Base-by-base conservation (phyloP, 2,329 filamentous ascomycete genomes). In the Diplodia mutila region DNA sequence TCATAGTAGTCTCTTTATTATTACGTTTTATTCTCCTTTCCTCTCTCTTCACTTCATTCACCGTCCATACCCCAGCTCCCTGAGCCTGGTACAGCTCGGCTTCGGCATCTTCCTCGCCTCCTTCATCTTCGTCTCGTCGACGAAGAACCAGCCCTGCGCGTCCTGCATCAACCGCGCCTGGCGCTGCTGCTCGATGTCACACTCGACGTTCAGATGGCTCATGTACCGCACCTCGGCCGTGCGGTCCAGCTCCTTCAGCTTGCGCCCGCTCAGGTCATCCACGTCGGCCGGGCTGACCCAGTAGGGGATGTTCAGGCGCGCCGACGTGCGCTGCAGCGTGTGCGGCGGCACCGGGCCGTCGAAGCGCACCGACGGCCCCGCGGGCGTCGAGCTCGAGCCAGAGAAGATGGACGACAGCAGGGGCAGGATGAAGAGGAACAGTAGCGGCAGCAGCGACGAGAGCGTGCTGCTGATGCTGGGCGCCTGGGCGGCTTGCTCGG, bases 111-210 rank as follows among this genome's bases (percentile, higher is more conserved):
- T 80, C 69, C 85, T 81, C 34, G 94, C 94, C 68, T 87, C 79
- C 69, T 89, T 86, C 87, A 97, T 87, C 83, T 93, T 93, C 70
- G 90, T 89, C 64, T 88, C 84, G 74, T 97, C 93, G 66, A 89
- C 87, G 78, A 88, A 93, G 75, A 97, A 93, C 91, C 93, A 97
- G 3, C 94, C 94, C 73, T 91, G 88, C 0, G 94, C 93, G 57
- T 92, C 90, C 70, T 97, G 89, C 70, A 89, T 83, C 79, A 93
- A 83, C 70, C 88, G 84, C 75, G 89, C 85, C 78, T 90, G 86
- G 63, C 86, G 82, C 57, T 85, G 80, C 70, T 87, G 82, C 81
- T 99, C 94, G 66, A 83, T 83, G 70, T 94, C 90, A 80, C 95
- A 99, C 75, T 90, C 85, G 67, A 85, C 83, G 59, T 86, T 86